Base-by-base conservation (phyloP, 495 filamentous ascomycete genomes). In the Articulospora tetracladia region DNA sequence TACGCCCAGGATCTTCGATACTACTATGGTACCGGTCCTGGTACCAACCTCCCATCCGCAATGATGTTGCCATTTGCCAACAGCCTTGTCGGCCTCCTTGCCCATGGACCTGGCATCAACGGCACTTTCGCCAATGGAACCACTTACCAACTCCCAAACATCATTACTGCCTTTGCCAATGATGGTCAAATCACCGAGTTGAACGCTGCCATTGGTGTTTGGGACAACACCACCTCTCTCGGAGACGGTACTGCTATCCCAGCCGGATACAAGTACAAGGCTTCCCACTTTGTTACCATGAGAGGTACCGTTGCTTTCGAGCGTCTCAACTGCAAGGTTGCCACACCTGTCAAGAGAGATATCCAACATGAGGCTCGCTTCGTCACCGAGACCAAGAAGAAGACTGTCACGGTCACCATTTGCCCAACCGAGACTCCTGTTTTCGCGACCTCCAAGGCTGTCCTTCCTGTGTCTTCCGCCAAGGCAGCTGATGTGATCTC, bases 111-210 rank as follows among this genome's bases (percentile, higher is more conserved):
- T 11, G 72, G 69, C 23, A 68, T 69, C 17, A 77, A 63, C 0
- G 79, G 78, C 26, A 75, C 69, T 15, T 70, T 64, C 19, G 66
- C 62, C 3, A 74, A 78, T 57, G 75, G 72, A 6, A 64, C 66
- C 12, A 65, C 59, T 1, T 77, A 78, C 47, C 59, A 65, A 0
- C 49, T 81, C 1, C 78, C 80, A 2, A 75, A 73, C 23, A 70
- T 86, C 27, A 72, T 83, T 20, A 73, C 78, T 54, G 72, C 78
- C 1, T 85, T 84, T 66, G 66, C 79, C 44, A 83, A 86, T 58
- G 83, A 86, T 63, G 81, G 83, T 23, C 82, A 86, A 64, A 75
- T 85, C 53, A 82, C 77, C 53, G 77, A 85, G 66, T 69, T 84
- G 34, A 77, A 77, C 0, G 72, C 77, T 36, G 73, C 75, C 27